These are phyloP conservation scores for Colletotrichum kahawae DNA, from an alignment of 2,329 filamentous ascomycete species.

Conservation along the genomic window DNA sequence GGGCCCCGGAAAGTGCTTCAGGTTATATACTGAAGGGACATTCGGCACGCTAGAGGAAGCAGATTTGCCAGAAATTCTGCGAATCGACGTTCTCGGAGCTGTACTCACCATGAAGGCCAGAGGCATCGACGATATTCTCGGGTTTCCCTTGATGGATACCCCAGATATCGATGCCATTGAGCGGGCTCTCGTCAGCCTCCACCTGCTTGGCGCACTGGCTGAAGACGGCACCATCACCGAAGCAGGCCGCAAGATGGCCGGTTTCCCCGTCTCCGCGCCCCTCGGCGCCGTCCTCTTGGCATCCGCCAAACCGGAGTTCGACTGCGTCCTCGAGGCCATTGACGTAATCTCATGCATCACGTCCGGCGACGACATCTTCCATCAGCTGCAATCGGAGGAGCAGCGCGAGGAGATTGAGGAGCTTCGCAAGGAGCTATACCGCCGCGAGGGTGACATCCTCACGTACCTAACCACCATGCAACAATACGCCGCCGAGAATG, in stretches of 20 bases:
- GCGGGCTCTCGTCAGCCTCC: constrained; percentile 80
- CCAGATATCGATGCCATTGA: constrained; percentile 80
- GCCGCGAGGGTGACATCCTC: constrained; percentile 69
- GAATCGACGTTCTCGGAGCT: constrained; percentile 86
- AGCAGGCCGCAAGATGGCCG: constrained; percentile 77
- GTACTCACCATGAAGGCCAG: constrained; percentile 93
- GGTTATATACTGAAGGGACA: constrained; percentile 83
- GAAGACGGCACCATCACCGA: constrained; percentile 76
- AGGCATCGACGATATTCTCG: constrained; percentile 79
- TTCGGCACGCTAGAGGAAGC: constrained; percentile 74
- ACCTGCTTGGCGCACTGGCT: constrained; percentile 77
- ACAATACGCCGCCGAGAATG: constrained; percentile 61
- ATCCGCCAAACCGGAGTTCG: constrained; percentile 70
- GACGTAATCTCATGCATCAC: constrained; percentile 77
- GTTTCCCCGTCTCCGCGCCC: constrained; percentile 81
- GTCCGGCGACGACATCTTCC: constrained; percentile 66
- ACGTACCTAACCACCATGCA: constrained; percentile 69
- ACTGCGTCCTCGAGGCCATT: constrained; percentile 82
- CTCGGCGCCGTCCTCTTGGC: constrained; percentile 85
- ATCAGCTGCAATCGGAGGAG: constrained; percentile 64
- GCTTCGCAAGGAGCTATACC: constrained; percentile 60
- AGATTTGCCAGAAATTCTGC: constrained; percentile 86
- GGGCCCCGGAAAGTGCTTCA: constrained; percentile 85
- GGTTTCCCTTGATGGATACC: constrained; percentile 84
- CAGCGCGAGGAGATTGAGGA: constrained; percentile 58